Percentiles rank a stretch among this genome's conserved stretches.
phyloP scores from a whole-genome alignment of 2,329 filamentous ascomycete genomes.

The Diaporthe sp. region DNA sequence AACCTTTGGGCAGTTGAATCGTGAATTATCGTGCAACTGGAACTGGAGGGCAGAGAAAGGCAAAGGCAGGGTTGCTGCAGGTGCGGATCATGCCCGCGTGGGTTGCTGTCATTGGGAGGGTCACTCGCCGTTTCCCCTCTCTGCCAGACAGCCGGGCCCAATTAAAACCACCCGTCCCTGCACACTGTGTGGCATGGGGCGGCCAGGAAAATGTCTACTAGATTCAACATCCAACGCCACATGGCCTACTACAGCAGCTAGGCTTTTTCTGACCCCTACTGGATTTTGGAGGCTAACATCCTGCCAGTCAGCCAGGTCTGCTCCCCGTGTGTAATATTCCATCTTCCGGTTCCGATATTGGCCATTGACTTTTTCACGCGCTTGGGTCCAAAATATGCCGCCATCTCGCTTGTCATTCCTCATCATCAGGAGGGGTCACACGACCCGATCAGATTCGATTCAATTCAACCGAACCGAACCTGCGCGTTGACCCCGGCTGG shows the following conservation, averaged over 20 bases:
- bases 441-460: background rate
- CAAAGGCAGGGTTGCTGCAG: constrained; percentile 2
- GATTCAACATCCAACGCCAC: constrained; percentile 22
- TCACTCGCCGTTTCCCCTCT: background rate
- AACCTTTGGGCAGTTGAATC: background rate
- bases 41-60: background rate
- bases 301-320: background rate
- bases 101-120: constrained; percentile 4
- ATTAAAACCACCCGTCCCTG: background rate
- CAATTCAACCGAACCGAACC: constrained; percentile 6
- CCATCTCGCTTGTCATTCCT: background rate
- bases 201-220: background rate
- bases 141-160: constrained; percentile 34
- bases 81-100: constrained; percentile 1
- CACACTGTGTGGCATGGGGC: constrained; percentile 27
- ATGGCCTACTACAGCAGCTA: constrained; percentile 31
- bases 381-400: background rate
- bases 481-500: background rate
- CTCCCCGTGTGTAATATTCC: background rate
- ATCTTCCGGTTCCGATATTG: background rate
- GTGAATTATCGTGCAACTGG: background rate
- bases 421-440: constrained; percentile 22
- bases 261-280: background rate
- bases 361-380: background rate
- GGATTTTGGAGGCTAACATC: background rate